Evolutionary conservation across 2,329 filamentous ascomycete genomes (phyloP), one percentile per base, ranked within the genome.

Genomic region (Ophiosphaerella narmari): DNA sequence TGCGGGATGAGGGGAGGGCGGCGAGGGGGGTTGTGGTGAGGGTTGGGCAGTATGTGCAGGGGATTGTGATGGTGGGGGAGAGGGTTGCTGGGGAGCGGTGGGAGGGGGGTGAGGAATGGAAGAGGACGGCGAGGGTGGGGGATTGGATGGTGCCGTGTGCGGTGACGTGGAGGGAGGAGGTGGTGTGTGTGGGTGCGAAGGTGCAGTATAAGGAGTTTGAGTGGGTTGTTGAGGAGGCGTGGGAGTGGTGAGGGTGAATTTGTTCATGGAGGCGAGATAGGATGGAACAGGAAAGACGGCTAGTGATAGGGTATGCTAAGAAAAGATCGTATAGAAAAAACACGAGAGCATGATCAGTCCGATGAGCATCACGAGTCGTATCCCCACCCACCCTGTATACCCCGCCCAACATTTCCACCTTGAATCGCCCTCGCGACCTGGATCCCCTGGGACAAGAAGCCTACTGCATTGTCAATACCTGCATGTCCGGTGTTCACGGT

Each of bases 41-140:
- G 18, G 62, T 87, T 1, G 85, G 83, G 0, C 71, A 76, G 48
- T 79, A 75, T 53, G 81, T 77, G 33, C 85, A 88, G 73, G 84
- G 80, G 1, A 64, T 88, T 4, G 29, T 84, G 42, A 76, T 80
- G 54, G 66, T 70, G 2, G 79, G 76, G 0, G 66, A 71, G 0
- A 59, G 67, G 5, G 62, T 82, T 9, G 72, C 76, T 16, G 72
- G 79, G 1, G 85, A 87, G 75, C 74, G 83, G 46, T 86, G 84
- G 84, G 74, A 77, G 59, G 82, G 54, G 8, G 59, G 48, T 6
- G 43, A 46, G 37, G 42, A 43, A 11, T 79, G 76, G 76, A 64
- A 60, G 55, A 60, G 76, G 31, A 56, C 59, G 26, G 66, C 68
- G 4, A 71, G 71, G 55, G 60, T 77, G 12, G 76, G 76, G 1